phyloP scores from a whole-genome alignment of 768 basidiomycete genomes.

The Lepiota subincarnata region DNA sequence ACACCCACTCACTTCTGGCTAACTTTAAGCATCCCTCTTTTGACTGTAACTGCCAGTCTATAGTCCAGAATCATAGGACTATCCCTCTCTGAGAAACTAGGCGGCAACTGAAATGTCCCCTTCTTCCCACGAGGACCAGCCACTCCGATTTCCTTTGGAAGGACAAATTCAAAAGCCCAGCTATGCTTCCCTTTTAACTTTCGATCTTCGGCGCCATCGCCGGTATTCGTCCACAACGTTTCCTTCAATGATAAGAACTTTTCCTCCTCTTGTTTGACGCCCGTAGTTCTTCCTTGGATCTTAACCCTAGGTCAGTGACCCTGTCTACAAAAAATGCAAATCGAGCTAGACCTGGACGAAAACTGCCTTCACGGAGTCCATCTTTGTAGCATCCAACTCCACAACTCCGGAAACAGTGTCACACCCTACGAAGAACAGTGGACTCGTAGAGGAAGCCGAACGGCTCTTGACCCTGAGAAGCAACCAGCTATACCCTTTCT shows the following conservation, averaged over 20 bases:
- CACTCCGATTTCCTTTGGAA: constrained; percentile 40
- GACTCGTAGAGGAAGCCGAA: constrained; percentile 30
- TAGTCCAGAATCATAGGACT: constrained; percentile 57
- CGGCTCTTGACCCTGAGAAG: constrained; percentile 45
- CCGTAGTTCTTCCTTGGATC: constrained; percentile 45
- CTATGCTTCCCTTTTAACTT: constrained; percentile 42
- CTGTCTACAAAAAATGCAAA: neutral
- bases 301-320: constrained; percentile 15
- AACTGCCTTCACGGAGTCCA: constrained; percentile 42
- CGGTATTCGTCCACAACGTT: constrained; percentile 35
- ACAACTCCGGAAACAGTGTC: constrained; percentile 49
- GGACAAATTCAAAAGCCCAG: constrained; percentile 45
- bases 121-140: constrained; percentile 28
- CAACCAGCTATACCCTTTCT: constrained; percentile 45
- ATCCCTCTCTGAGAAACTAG: constrained; percentile 51
- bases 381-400: constrained; percentile 45
- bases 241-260: constrained; percentile 41
- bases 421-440: constrained; percentile 44
- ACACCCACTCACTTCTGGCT: constrained; percentile 41
- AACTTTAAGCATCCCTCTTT: constrained; percentile 42
- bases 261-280: constrained; percentile 53
- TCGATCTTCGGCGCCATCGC: constrained; percentile 14
- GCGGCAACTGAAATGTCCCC: constrained; percentile 40
- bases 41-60: constrained; percentile 45
- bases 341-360: constrained; percentile 41